Base-by-base conservation (phyloP, 306 rosid species). In the Benincasa hispida region DNA sequence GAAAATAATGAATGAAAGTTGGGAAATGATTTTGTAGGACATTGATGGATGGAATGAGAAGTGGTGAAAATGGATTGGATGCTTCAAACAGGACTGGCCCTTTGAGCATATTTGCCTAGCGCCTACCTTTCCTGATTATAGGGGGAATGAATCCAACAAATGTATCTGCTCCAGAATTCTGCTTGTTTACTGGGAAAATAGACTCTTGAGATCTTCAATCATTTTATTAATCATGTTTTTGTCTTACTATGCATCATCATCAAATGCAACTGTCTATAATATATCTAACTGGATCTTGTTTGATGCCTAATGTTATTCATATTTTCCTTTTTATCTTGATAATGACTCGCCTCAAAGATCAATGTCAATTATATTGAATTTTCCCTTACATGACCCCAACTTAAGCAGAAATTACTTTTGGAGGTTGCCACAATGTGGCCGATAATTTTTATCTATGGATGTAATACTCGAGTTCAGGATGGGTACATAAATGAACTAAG, bases 41-140 rank as follows among this genome's bases (percentile, higher is more conserved):
- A 10, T 85, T 87, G 89, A 82, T 88, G 42, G 83, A 87, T 55
- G 93, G 91, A 77, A 84, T 86, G 67, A 68, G 91, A 66, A 89
- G 79, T 60, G 87, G 84, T 37, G 95, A 88, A 72, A 85, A 75
- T 74, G 95, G 91, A 81, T 84, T 90, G 35, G 90, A 84, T 78
- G 90, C 98, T 76, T 87, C 97, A 47, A 91, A 82, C 63, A 91
- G 91, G 88, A 83, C 90, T 17, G 91, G 97, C 37, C 89, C 93
- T 76, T 82, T 93, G 78, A 87, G 93, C 88, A 88, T 94, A 77
- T 90, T 87, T 79, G 95, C 89, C 0, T 94, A 84, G 47, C 47
- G 13, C 11, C 76, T 45, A 25, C 19, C 57, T 69, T 22, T 22
- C 25, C 0, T 69, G n/a, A 39, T 3, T 22, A 34, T 42, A 42